phyloP scores from a whole-genome alignment of 1,284 basidiomycete species.

The Dichomitus squalens region DNA sequence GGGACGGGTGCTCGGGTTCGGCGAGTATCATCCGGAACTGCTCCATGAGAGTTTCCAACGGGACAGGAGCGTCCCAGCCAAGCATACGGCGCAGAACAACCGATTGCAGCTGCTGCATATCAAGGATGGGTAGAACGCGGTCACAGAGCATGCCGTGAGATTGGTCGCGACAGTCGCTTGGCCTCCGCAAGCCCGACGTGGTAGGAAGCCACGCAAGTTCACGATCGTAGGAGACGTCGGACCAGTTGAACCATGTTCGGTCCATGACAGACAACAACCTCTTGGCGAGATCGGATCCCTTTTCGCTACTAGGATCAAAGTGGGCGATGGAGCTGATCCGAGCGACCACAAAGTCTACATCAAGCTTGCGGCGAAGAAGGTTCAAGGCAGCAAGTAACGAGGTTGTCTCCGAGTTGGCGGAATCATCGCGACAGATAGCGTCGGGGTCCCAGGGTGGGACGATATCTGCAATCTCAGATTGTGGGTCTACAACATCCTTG shows the following conservation, averaged over 20 bases:
- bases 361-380: slow-evolving; percentile 9
- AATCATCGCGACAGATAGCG: not conserved
- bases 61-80: slow-evolving; percentile 15
- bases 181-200: not conserved
- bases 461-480: slow-evolving; percentile 5
- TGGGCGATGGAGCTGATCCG: slow-evolving; percentile 2
- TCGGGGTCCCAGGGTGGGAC: slow-evolving; percentile 6
- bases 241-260: slow-evolving; percentile 2
- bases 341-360: slow-evolving; percentile 3
- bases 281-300: not conserved
- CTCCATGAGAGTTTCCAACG: slow-evolving; percentile 10
- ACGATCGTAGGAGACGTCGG: not conserved
- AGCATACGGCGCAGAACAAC: slow-evolving; percentile 7
- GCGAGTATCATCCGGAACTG: slow-evolving; percentile 12
- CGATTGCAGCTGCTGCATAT: not conserved
- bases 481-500: slow-evolving; percentile 16
- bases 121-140: slow-evolving; percentile 13
- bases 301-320: not conserved
- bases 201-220: slow-evolving; percentile 16
- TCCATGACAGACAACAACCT: slow-evolving; percentile 2
- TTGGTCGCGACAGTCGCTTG: slow-evolving; percentile 11
- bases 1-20: not conserved
- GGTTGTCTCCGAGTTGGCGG: not conserved
- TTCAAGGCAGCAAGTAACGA: not conserved
- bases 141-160: slow-evolving; percentile 13